Percentiles rank a stretch among this genome's conserved stretches.
phyloP scores from a whole-genome alignment of 495 filamentous ascomycete species.

The Neurospora sp. region DNA sequence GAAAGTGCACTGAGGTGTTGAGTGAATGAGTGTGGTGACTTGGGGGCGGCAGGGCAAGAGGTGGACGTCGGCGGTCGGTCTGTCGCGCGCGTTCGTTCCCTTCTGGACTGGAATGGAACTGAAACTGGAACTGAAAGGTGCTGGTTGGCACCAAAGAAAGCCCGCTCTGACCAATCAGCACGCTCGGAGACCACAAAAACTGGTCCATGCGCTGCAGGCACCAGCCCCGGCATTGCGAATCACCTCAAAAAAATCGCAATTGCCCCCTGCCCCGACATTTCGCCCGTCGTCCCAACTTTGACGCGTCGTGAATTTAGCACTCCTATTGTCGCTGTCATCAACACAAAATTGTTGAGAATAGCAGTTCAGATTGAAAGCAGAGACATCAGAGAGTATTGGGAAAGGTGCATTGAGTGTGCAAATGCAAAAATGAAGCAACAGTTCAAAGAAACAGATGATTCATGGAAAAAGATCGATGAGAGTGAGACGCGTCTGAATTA shows the following conservation, averaged over 20 bases:
- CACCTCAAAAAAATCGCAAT: conserved; percentile 21
- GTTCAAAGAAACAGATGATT: not conserved
- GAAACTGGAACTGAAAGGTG: not conserved
- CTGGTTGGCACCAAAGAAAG: not conserved
- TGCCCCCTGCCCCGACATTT: not conserved
- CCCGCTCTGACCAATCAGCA: not conserved
- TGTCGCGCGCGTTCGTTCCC: not conserved
- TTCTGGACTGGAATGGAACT: no score
- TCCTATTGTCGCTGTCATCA: conserved; percentile 6
- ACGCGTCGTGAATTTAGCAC: conserved; percentile 12
- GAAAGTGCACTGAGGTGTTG: not conserved
- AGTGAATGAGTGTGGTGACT: not conserved
- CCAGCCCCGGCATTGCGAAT: conserved; percentile 19
- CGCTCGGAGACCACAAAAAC: not conserved
- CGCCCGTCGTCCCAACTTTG: not conserved
- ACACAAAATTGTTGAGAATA: not conserved
- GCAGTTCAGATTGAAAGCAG: not conserved
- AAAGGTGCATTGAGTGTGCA: not conserved
- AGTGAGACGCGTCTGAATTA: conserved; percentile 13
- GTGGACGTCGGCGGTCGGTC: not conserved
- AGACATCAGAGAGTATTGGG: not conserved
- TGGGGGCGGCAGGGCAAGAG: not conserved
- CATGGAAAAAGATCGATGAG: not conserved
- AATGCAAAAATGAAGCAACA: not conserved
- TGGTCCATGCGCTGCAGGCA: conserved; percentile 21